Evolutionary conservation across 169 alveolate species (phyloP).

Genomic region (Babesia ovis): DNA sequence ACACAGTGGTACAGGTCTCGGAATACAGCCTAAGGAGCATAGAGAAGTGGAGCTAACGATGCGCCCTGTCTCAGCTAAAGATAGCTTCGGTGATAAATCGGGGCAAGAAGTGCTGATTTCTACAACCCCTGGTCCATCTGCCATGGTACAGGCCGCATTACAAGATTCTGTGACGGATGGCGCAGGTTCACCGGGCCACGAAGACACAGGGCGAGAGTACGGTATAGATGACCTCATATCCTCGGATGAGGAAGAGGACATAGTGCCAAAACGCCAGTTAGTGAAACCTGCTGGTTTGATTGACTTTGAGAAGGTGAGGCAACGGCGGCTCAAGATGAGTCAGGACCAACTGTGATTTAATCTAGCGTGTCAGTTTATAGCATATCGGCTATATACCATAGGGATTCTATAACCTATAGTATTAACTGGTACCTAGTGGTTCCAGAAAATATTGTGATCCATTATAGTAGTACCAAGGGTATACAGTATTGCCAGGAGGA

Average conservation of each 20-base stretch:
- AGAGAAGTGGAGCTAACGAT: slow-evolving; percentile 8
- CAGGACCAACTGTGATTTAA: slow-evolving; percentile 11
- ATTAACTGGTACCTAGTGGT: no score
- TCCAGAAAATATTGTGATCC: no score
- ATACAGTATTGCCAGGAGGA: no score
- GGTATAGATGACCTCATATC: slow-evolving; percentile 34
- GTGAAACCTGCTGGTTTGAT: slow-evolving; percentile 18
- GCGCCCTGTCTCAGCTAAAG: neutral
- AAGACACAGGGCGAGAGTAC: slow-evolving; percentile 34
- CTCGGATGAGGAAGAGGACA: slow-evolving; percentile 40
- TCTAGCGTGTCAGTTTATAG: no score
- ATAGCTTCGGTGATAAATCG: neutral
- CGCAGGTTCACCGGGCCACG: neutral
- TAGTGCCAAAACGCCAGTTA: slow-evolving; percentile 25
- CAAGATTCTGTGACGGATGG: neutral
- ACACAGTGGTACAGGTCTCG: neutral
- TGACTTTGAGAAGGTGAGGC: slow-evolving; percentile 23
- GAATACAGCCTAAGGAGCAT: neutral
- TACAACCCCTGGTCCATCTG: neutral
- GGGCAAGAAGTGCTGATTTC: neutral
- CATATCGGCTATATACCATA: no score
- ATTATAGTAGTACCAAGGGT: no score
- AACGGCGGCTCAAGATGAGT: slow-evolving; percentile 21
- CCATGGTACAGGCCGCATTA: no score
- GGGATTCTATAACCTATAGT: no score